Evolutionary conservation across 2,329 filamentous ascomycete genomes (phyloP).

Genomic region (Emmonsia crescens): DNA sequence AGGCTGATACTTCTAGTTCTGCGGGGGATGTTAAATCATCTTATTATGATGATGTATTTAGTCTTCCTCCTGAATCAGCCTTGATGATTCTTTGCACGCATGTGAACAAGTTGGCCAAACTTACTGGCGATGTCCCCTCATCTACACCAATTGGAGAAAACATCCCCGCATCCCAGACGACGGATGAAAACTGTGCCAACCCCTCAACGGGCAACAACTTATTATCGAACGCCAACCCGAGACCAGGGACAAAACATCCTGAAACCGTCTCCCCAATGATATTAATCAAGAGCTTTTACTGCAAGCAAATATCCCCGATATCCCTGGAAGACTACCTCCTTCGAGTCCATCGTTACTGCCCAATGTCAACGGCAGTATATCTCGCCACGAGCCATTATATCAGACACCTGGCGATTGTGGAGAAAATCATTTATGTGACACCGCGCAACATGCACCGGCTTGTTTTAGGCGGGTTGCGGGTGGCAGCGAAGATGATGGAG

Average conservation of each 20-base stretch:
- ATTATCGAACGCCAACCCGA: background rate
- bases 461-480: conserved; percentile 68
- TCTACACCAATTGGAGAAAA: conserved; percentile 6
- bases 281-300: conserved; percentile 68
- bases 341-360: conserved; percentile 81
- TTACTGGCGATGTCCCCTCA: conserved; percentile 60
- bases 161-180: background rate
- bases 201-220: background rate
- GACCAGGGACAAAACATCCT: conserved; percentile 27
- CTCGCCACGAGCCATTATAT: conserved; percentile 83
- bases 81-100: conserved; percentile 67
- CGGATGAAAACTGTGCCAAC: background rate
- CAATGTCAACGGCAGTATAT: conserved; percentile 88
- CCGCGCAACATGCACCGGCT: conserved; percentile 76
- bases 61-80: conserved; percentile 36
- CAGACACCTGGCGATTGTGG: conserved; percentile 65
- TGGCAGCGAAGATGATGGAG: conserved; percentile 92
- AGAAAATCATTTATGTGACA: conserved; percentile 69
- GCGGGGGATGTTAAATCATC: background rate
- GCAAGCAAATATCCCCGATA: conserved; percentile 74
- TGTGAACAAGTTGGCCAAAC: conserved; percentile 42
- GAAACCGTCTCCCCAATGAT: conserved; percentile 30
- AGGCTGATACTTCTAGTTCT: background rate
- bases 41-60: background rate
- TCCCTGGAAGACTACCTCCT: conserved; percentile 72